Evolutionary conservation across 2,329 filamentous ascomycete species (phyloP), one percentile per base, ranked within the genome.

Genomic region (Thielaviopsis euricoi): DNA sequence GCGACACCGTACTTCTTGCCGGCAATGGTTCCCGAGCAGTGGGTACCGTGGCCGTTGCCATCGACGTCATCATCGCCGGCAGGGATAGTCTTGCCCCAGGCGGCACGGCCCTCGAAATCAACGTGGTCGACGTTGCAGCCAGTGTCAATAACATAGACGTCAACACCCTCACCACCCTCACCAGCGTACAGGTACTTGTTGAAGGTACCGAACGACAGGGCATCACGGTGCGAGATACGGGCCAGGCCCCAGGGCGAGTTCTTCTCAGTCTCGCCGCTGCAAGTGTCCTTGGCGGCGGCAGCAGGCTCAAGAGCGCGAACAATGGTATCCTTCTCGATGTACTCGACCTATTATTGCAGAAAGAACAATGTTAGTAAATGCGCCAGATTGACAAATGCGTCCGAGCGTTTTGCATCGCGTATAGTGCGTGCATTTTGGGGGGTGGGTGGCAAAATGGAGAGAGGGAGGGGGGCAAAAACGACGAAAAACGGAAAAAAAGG

Each of bases 1-100:
- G 93, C 91, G 63, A 98, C 93, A 81, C 93, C 93, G 70, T 95
- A 98, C 79, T 95, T 96, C 83, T 93, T 94, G 70, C 94, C 93
- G 64, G 87, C 93, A 67, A 98, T 85, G 62, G 94, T 98, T 66
- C 93, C 93, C 63, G 93, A 97, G 83, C 93, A 98, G 80, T 98
- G 93, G 67, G 93, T 98, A 67, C 93, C 93, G 78, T 98, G 93
- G 62, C 93, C 93, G 67, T 98, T 98, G 71, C 93, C 93, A 74
- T 98, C 93, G 65, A 81, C 78, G 69, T 98, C 93, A 55, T 79
- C 84, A 69, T 98, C 90, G 62, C 83, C 84, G 53, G 71, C 64
- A 62, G 94, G 94, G 66, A 98, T 90, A 64, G 93, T 98, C 82
- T 95, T 93, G 70, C 93, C 93, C 93, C 93, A 98, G 67, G 81